These are phyloP conservation scores for Neopestalotiopsis sp. DNA, from an alignment of 2,329 filamentous ascomycete genomes.

Conservation along the genomic window DNA sequence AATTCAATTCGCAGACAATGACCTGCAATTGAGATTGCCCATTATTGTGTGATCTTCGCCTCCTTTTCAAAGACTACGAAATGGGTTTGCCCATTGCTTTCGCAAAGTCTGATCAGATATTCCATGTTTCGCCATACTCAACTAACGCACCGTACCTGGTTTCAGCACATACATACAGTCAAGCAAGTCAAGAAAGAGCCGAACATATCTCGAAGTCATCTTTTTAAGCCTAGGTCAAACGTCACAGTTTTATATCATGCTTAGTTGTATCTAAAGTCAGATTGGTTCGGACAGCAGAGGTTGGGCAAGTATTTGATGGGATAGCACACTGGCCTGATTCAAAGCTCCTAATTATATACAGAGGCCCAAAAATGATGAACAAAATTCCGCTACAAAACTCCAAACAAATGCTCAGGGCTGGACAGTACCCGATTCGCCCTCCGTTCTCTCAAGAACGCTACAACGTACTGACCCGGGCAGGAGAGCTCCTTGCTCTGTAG, in stretches of 20 bases:
- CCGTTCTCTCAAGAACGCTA: background rate
- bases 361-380: background rate
- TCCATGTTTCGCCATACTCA: background rate
- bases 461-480: constrained; percentile 21
- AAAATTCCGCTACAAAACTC: background rate
- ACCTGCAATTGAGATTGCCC: background rate
- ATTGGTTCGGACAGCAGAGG: background rate
- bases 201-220: too few species aligned
- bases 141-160: too few species aligned
- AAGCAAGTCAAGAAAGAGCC: too few species aligned
- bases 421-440: background rate
- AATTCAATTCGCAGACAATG: background rate
- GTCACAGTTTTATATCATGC: too few species aligned
- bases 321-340: background rate
- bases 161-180: too few species aligned
- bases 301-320: background rate
- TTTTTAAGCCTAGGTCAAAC: too few species aligned
- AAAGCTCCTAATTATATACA: background rate
- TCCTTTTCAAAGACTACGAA: background rate
- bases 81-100: background rate
- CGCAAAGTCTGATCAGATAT: background rate
- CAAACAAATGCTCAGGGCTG: background rate
- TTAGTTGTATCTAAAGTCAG: too few species aligned
- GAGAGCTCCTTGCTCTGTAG: constrained; percentile 19
- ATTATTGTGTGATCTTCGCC: background rate